phyloP scores from a whole-genome alignment of 805 yeast genomes.

The Komagataella ulmi region DNA sequence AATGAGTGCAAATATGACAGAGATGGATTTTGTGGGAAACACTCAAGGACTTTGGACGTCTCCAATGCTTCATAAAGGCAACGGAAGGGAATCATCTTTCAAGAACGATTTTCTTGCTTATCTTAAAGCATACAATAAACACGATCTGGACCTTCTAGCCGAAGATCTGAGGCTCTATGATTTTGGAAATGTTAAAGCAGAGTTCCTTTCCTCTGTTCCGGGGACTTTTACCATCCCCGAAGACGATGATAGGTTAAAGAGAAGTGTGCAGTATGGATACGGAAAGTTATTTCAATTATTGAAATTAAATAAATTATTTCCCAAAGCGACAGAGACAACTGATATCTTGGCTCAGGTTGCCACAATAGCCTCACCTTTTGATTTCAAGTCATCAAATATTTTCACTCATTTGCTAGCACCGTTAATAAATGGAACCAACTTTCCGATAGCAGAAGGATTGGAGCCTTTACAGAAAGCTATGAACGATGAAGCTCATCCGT shows the following conservation, averaged over 20 bases:
- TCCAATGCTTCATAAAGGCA: conserved; percentile 20
- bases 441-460: conserved; percentile 11
- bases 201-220: conserved; percentile 45
- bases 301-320: conserved; percentile 17
- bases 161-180: conserved; percentile 20
- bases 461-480: conserved; percentile 11
- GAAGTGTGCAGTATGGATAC: conserved; percentile 27
- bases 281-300: conserved; percentile 30
- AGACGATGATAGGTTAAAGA: conserved; percentile 2
- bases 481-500: conserved; percentile 3
- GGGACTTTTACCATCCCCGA: conserved; percentile 17
- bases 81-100: conserved; percentile 21
- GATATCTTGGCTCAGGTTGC: conserved; percentile 31
- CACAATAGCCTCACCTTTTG: conserved; percentile 34
- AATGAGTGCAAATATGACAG: conserved; percentile 47
- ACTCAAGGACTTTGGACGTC: conserved; percentile 61
- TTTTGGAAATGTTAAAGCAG: conserved; percentile 33
- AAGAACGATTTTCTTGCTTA: conserved; percentile 30
- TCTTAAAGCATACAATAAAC: conserved; percentile 26
- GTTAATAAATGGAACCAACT: conserved; percentile 18
- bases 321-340: conserved; percentile 8
- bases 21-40: conserved; percentile 37
- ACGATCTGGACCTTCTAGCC: conserved; percentile 15
- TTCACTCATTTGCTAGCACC: conserved; percentile 37
- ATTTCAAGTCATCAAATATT: conserved; percentile 18